These are phyloP conservation scores for Phylloporus sp. DNA, from an alignment of 768 basidiomycete species.

Conservation along the genomic window DNA sequence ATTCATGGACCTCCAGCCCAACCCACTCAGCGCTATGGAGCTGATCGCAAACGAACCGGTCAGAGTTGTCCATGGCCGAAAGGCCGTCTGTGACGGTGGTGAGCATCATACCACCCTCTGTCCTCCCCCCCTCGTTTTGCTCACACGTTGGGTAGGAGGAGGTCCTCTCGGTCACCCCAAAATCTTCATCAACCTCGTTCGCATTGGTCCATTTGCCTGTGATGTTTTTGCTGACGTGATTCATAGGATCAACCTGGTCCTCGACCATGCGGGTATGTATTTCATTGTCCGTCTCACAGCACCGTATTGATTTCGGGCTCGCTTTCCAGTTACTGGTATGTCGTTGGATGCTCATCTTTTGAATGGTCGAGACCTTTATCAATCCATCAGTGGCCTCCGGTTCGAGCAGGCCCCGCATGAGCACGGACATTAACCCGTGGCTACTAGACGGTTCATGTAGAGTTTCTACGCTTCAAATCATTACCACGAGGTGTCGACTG, in stretches of 20 bases:
- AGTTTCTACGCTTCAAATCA: conserved; percentile 10
- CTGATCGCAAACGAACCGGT: conserved; percentile 84
- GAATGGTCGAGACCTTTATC: neutral
- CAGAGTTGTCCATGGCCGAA: conserved; percentile 72
- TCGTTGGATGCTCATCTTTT: conserved; percentile 1
- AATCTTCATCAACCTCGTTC: conserved; percentile 90
- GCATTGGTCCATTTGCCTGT: conserved; percentile 25
- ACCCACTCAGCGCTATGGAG: conserved; percentile 86
- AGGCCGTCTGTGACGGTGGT: conserved; percentile 96
- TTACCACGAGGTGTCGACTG: conserved; percentile 12
- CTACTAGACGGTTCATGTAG: conserved; percentile 5
- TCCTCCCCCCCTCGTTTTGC: too few species aligned
- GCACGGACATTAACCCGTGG: conserved; percentile 39
- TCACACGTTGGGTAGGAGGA: conserved; percentile 53
- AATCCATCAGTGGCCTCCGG: conserved; percentile 64
- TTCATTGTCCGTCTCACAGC: conserved; percentile 6
- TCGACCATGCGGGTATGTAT: conserved; percentile 81
- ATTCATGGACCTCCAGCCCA: conserved; percentile 79
- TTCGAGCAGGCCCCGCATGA: conserved; percentile 79
- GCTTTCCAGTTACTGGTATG: conserved; percentile 45
- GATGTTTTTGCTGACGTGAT: conserved; percentile 6
- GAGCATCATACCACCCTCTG: too few species aligned
- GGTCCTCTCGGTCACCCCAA: conserved; percentile 96
- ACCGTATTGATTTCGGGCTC: conserved; percentile 7
- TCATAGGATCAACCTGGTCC: conserved; percentile 84